A percentile compares a stretch with the other conserved stretches of the same genome.
phyloP scores from a whole-genome alignment of 2,329 filamentous ascomycete species.

The Paracamarosporium sp. region DNA sequence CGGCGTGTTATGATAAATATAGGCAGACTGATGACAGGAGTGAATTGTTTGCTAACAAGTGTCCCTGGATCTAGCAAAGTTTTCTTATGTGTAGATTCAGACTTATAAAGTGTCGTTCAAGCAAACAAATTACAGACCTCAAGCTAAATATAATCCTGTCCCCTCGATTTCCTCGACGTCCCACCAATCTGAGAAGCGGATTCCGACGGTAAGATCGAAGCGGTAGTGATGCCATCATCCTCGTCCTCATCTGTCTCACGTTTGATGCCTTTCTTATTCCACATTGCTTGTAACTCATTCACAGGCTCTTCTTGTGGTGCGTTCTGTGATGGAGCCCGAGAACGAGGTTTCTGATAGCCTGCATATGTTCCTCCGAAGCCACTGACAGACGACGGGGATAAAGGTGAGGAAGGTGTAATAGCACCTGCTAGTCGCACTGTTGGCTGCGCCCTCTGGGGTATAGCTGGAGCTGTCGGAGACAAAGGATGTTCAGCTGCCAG shows the following conservation, averaged over 20 bases:
- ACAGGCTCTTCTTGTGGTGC: not conserved
- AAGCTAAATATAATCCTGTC: too few relatives aligned
- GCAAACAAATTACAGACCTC: too few relatives aligned
- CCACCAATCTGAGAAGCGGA: conserved; percentile 10
- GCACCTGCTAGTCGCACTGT: conserved; percentile 22
- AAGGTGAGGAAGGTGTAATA: conserved; percentile 7
- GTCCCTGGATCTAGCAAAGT: too few relatives aligned
- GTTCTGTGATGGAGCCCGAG: not conserved
- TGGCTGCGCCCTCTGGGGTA: conserved; percentile 13
- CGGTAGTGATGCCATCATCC: not conserved
- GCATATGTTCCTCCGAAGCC: not conserved
- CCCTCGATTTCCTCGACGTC: not conserved
- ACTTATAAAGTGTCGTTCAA: too few relatives aligned
- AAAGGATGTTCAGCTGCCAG: conserved; percentile 9
- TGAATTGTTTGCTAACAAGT: too few relatives aligned
- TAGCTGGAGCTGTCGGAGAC: conserved; percentile 9
- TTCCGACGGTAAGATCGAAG: conserved; percentile 8
- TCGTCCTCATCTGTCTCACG: conserved; percentile 10
- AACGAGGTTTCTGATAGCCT: not conserved
- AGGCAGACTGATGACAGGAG: too few relatives aligned
- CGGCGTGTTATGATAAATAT: too few relatives aligned
- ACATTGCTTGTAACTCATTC: conserved; percentile 12
- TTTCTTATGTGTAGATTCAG: too few relatives aligned
- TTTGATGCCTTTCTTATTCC: conserved; percentile 9
- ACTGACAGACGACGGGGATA: not conserved